Evolutionary conservation across 139 green algal genomes (phyloP).

Genomic region (Micractinium conductrix): DNA sequence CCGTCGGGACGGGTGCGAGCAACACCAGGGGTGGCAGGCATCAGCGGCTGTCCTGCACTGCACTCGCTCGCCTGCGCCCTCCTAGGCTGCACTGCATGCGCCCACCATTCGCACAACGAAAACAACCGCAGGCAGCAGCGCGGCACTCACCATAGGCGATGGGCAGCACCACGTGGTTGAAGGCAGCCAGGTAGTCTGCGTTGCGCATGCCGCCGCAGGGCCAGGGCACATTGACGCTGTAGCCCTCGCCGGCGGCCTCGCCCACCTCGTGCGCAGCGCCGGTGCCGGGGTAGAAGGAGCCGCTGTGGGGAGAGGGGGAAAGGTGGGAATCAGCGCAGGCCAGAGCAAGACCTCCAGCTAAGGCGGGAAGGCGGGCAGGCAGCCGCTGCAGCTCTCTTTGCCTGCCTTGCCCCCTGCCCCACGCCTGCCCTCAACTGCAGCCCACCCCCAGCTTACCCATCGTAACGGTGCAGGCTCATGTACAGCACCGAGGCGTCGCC

Average conservation of each 20-base stretch:
- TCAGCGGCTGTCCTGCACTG: not conserved
- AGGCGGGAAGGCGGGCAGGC: not conserved
- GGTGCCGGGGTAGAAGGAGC: constrained; percentile 49
- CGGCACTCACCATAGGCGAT: constrained; percentile 55
- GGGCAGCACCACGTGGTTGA: constrained; percentile 75
- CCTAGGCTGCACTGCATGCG: not conserved
- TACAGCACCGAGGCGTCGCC: constrained; percentile 71
- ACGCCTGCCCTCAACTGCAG: too few relatives aligned
- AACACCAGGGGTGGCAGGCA: too few relatives aligned
- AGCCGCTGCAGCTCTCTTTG: too few relatives aligned
- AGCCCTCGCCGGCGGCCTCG: constrained; percentile 49
- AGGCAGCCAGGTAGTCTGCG: constrained; percentile 70
- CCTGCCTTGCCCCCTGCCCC: too few relatives aligned
- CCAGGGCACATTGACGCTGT: constrained; percentile 80
- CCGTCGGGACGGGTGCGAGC: not conserved
- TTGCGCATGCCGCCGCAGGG: constrained; percentile 55
- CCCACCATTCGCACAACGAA: not conserved
- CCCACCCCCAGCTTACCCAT: constrained; percentile 25
- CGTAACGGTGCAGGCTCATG: constrained; percentile 65
- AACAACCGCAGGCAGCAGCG: not conserved
- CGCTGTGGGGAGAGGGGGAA: not conserved
- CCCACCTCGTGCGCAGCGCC: constrained; percentile 43
- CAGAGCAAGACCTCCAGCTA: not conserved
- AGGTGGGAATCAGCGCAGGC: not conserved
- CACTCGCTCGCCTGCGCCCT: not conserved